Evolutionary conservation across 768 basidiomycete species (phyloP), one percentile per base, ranked within the genome.

Genomic region (Chalciporus piperatus): DNA sequence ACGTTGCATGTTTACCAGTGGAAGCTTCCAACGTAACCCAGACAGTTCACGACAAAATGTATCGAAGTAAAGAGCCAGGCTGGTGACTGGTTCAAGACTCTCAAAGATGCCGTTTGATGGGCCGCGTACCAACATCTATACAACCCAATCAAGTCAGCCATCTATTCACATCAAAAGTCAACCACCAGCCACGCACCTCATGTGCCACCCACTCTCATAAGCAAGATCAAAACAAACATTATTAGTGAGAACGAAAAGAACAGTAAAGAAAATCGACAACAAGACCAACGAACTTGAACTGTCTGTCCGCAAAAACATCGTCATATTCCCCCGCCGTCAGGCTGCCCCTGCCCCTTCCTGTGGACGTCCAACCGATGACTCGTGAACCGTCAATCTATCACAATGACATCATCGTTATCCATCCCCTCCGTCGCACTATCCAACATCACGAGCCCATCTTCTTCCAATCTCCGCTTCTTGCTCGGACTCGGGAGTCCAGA

Each of bases 391-490:
- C 69, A 79, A 60, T 85, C 80, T 56, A 84, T 76, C 65, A 70
- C 77, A 47, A 84, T 83, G 11, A 83, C 66, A 54, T 85, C 83
- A 45, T 84, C 83, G 20, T 79, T 62, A 23, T 72, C 83, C 27
- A 84, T 63, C 58, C 66, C 60, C 56, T 84, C 83, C 50, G 80
- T 73, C 30, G 72, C 75, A 11, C 73, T 71, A 28, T 88, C 87
- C 64, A 92, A 67, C 59, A 89, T 55, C 30, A 92, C 64, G 41
- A 92, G 60, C 9, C 89, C 90, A 49, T 92, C 89, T 60, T 86
- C 83, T 42, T 92, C 89, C 50, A 91, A 63, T 55, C 72, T 68
- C 50, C 80, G 69, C 59, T 77, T 81, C 71, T 89, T 87, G 60
- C 78, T 85, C 14, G 85, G 85, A 59, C 82, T 84, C 25, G 65